Evolutionary conservation across 2,329 filamentous ascomycete species (phyloP), one percentile per base, ranked within the genome.

Genomic region (Berkeleyomyces rouxiae): DNA sequence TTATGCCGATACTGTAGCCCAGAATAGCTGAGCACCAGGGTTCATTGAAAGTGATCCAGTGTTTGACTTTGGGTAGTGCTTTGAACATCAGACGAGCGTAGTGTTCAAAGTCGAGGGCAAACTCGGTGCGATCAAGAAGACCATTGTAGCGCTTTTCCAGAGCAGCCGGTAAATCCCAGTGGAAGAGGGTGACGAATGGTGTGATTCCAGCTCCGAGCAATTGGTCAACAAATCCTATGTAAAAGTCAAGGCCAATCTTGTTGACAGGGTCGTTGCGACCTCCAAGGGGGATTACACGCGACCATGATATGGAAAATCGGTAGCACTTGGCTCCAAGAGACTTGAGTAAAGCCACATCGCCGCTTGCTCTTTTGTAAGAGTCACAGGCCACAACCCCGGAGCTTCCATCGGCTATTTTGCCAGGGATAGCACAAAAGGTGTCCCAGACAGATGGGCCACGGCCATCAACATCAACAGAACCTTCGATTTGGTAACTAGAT

Each of bases 1-100:
- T 90, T 66, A 83, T 76, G 37, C 90, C 90, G 49, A 81, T 82
- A 70, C 80, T 87, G 74, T 92, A 93, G 43, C 89, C 89, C 49
- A 93, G 79, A 65, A 93, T 85, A 61, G 86, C 83, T 66, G 83
- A 88, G 74, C 88, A 95, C 84, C 87, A 93, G 3, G 90, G 90
- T 76, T 95, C 89, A 72, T 93, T 93, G 76, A 92, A 90, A 36
- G 88, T 93, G 72, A 91, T 88, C 90, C 90, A 95, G 74, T 88
- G 80, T 77, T 90, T 89, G 69, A 90, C 88, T 72, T 85, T 86
- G 61, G 84, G 81, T 58, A 95, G 78, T 0, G 84, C 82, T 70
- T 85, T 79, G 76, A 90, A 95, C 69, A 89, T 78, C 57, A 89
- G 77, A 66, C 85, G 83, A 7, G 89, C 86, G 70, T 91, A 95